Evolutionary conservation across 306 rosid genomes (phyloP), one percentile per base, ranked within the genome.

Genomic region (Pueraria montana): DNA sequence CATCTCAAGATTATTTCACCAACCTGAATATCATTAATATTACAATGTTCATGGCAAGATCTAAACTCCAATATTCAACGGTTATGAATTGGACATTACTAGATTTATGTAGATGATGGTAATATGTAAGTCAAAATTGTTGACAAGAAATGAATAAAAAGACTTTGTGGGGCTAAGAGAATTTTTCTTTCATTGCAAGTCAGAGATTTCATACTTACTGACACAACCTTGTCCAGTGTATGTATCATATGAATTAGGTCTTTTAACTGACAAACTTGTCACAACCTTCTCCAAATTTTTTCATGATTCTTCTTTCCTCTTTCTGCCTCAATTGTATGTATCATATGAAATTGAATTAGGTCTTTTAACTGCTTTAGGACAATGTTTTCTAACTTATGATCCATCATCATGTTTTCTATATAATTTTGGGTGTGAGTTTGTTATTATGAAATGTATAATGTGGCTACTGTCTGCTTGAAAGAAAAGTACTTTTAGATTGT

Each of bases 401-500:
- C 38, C n/a, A n/a, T n/a, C 62, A 36, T 80, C 56, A 59, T 38
- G 45, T 45, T 62, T 69, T 82, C 53, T 38, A 48, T 67, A 12
- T 59, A n/a, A 56, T 52, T 71, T 42, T 45, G 24, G 50, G n/a
- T n/a, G 82, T 70, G n/a, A 74, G 61, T 74, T 66, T 67, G 40
- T 72, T 43, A 32, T 32, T 68, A 55, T 64, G 68, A 42, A 27
- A n/a, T 58, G 53, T 48, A 24, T 72, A 46, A 21, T 16, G 66
- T 21, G 20, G 23, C 62, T 26, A 56, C 40, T n/a, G 42, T 84
- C 53, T 71, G 42, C 77, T 24, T 23, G 30, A n/a, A 69, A 59
- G 43, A 58, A 67, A 74, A 38, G 5, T 56, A 34, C 24, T 34
- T 38, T 65, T 32, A 43, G 16, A 45, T 49, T 74, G 65, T 78